Evolutionary conservation across 208 protist genomes (phyloP).

Genomic region (Trichomonas tenax): DNA sequence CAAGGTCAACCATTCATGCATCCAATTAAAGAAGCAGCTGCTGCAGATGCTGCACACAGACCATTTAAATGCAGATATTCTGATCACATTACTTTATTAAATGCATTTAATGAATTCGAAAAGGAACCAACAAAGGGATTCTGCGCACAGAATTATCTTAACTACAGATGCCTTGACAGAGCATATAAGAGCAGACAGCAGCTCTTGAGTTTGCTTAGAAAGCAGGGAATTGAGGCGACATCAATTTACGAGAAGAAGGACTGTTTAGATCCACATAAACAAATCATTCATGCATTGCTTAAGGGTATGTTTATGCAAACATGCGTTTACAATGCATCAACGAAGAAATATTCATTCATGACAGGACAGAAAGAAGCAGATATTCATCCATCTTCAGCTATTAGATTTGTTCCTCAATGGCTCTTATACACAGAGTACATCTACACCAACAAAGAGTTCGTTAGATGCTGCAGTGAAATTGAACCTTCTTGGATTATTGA

Average conservation of each 20-base stretch:
- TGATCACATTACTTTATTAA: constrained; percentile 71
- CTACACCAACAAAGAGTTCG: neutral
- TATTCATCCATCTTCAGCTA: neutral
- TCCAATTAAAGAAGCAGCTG: constrained; percentile 63
- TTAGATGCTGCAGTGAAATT: neutral
- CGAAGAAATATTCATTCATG: neutral
- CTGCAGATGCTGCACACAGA: constrained; percentile 50
- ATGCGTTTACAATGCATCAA: neutral
- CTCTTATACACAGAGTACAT: neutral
- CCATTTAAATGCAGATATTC: constrained; percentile 46
- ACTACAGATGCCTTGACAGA: neutral
- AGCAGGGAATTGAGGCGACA: too few species aligned
- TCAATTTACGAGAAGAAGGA: neutral
- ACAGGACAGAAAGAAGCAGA: neutral
- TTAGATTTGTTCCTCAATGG: neutral
- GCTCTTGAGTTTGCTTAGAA: neutral
- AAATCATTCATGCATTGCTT: neutral
- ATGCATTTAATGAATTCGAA: constrained; percentile 67
- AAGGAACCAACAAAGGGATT: constrained; percentile 21
- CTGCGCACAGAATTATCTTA: neutral
- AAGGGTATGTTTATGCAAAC: neutral
- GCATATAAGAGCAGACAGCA: neutral
- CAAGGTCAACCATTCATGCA: constrained; percentile 63
- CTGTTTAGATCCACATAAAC: neutral
- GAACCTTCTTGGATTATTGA: neutral